Evolutionary conservation across 106 monocot species (phyloP).

Genomic region (Acorus calamus): DNA sequence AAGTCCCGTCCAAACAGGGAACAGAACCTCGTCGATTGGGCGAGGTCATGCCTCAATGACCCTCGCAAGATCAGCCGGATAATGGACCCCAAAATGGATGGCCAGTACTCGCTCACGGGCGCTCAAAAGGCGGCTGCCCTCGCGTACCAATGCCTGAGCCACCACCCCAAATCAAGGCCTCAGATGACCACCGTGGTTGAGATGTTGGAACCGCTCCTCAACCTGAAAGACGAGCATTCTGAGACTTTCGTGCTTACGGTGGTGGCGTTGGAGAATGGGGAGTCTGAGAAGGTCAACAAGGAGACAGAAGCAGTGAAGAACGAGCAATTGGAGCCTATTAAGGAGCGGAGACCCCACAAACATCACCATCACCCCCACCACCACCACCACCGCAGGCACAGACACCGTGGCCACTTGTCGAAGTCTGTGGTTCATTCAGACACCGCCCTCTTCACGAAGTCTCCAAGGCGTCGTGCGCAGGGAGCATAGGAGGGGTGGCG

Average conservation of each 20-base stretch:
- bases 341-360: no score
- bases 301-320: no score
- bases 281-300: no score
- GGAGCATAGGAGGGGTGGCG: no score
- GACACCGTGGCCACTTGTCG: no score
- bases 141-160: conserved; percentile 52
- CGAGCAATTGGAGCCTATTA: no score
- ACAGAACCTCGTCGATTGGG: conserved; percentile 67
- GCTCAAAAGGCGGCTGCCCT: conserved; percentile 38
- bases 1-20: conserved; percentile 31
- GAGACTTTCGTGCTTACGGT: conserved; percentile 33
- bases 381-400: no score
- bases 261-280: no score
- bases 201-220: conserved; percentile 36
- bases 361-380: no score
- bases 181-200: conserved; percentile 39
- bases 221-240: conserved; percentile 15
- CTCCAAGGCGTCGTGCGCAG: no score
- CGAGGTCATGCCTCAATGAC: conserved; percentile 37
- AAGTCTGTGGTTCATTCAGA: no score
- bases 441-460: no score
- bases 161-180: conserved; percentile 52
- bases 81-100: conserved; percentile 55
- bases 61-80: conserved; percentile 29
- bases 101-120: conserved; percentile 40